Evolutionary conservation across 345 rosid species (phyloP).

Genomic region (Gossypium australe): DNA sequence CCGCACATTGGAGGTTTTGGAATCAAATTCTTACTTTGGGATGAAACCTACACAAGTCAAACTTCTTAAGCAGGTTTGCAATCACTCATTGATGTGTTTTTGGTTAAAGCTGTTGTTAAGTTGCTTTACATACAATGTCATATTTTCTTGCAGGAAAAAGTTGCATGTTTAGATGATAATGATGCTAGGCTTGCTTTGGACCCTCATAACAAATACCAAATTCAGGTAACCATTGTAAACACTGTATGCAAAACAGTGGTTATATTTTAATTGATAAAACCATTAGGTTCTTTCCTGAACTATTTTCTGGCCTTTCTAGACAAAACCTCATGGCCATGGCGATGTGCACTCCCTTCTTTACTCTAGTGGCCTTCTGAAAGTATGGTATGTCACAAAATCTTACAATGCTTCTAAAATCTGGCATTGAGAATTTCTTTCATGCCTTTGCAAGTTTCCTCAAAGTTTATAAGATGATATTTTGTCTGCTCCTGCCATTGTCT

Average conservation of each 20-base stretch:
- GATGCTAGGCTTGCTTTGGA: constrained; percentile 88
- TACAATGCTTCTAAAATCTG: constrained; percentile 13
- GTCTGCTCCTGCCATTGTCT: not conserved
- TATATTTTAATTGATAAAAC: not conserved
- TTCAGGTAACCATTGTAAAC: constrained; percentile 51
- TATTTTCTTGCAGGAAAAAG: constrained; percentile 70
- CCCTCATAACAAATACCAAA: constrained; percentile 65
- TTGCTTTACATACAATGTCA: not conserved
- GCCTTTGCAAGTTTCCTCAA: not conserved
- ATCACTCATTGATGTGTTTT: constrained; percentile 1
- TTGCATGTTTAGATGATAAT: constrained; percentile 92
- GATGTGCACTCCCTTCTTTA: constrained; percentile 91
- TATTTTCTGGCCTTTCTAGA: constrained; percentile 42
- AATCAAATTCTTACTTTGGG: constrained; percentile 77
- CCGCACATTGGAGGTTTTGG: constrained; percentile 60
- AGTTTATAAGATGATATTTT: not conserved
- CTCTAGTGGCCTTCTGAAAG: constrained; percentile 74
- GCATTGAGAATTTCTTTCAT: not conserved
- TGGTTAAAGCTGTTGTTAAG: not conserved
- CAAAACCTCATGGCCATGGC: constrained; percentile 98
- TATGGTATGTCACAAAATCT: constrained; percentile 43
- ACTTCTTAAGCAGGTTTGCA: constrained; percentile 83
- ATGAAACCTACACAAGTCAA: constrained; percentile 81
- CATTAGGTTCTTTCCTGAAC: constrained; percentile 6
- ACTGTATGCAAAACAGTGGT: not conserved